Evolutionary conservation across 179 eudicot genomes (phyloP), one percentile per base, ranked within the genome.

Genomic region (Amaranthus tricolor): DNA sequence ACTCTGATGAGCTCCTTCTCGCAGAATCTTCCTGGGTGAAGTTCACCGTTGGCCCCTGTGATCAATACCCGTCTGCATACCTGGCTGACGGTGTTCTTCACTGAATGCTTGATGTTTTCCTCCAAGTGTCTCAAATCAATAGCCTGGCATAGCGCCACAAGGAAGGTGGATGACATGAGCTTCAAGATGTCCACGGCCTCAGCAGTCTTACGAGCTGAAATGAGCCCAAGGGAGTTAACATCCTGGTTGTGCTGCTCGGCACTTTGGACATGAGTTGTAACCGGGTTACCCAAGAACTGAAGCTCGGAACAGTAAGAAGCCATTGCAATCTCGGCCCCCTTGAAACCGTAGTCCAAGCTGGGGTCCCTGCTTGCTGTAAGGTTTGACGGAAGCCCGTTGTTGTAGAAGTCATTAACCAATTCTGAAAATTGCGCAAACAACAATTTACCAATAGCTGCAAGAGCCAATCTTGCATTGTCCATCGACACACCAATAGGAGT

Each of bases 401-500:
- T 87, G 88, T 87, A 86, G 68, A 67, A 82, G 65, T 84, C 87
- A 45, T 86, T 84, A 10, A 82, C 87, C 4, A 84, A 78, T 43
- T 81, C 84, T 0, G 84, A 76, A 49, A 80, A 76, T 47, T 81
- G 84, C 1, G 84, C 84, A 52, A 81, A 82, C 72, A 82, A 17
- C 9, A 82, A 77, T 55, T 86, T 86, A 7, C 89, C 89, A 44
- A 86, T 84, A 0, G 90, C 74, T 4, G 90, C 88, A 21, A 87
- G 71, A 12, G 90, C 88, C 12, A 87, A 72, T 11, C 90, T 71
- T 12, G 88, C 76, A 48, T 87, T 87, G 67, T 85, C 90, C 90
- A 87, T 87, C 6, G 90, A 85, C 8, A 87, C 90, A 9, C 90
- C 90, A 19, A 87, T 85, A 13, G 90, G 90, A 5, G 90, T 87